Conservation (phyloP, 2,329 filamentous ascomycete genomes). For the Talaromyces piceae region DNA sequence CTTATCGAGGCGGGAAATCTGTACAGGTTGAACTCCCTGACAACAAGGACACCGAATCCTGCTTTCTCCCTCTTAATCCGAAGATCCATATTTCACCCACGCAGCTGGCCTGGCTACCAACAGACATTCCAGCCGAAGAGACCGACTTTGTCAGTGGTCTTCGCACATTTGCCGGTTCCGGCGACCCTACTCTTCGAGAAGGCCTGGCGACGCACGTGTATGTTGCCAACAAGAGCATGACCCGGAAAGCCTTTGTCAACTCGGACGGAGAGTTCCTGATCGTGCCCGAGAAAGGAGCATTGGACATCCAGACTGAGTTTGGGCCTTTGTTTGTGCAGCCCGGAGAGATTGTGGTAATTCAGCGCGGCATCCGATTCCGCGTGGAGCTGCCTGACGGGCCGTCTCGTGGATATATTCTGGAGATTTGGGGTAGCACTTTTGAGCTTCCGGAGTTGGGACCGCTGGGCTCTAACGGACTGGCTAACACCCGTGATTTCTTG, state of each 20-base stretch:
- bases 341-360: constrained; percentile 61
- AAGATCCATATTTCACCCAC: constrained; percentile 50
- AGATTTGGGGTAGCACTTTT: constrained; percentile 59
- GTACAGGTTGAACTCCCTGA: constrained; percentile 41
- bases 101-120: constrained; percentile 51
- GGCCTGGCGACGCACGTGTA: constrained; percentile 52
- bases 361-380: constrained; percentile 57
- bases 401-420: constrained; percentile 58
- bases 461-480: constrained; percentile 58
- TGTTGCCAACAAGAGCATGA: constrained; percentile 50
- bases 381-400: constrained; percentile 54
- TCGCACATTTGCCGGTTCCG: constrained; percentile 49
- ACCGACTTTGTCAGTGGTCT: constrained; percentile 51
- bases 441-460: constrained; percentile 60
- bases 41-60: constrained; percentile 26
- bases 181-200: constrained; percentile 50
- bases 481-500: constrained; percentile 60
- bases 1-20: constrained; percentile 3
- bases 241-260: constrained; percentile 50
- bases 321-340: constrained; percentile 58
- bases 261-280: constrained; percentile 61
- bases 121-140: constrained; percentile 45
- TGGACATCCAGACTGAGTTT: constrained; percentile 63
- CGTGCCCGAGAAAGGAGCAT: constrained; percentile 55
- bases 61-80: constrained; percentile 37